Percentiles rank a stretch among this genome's conserved stretches.
These are phyloP conservation scores for Clarireedia hainanense DNA, from an alignment of 2,329 filamentous ascomycete species.

Conservation along the genomic window DNA sequence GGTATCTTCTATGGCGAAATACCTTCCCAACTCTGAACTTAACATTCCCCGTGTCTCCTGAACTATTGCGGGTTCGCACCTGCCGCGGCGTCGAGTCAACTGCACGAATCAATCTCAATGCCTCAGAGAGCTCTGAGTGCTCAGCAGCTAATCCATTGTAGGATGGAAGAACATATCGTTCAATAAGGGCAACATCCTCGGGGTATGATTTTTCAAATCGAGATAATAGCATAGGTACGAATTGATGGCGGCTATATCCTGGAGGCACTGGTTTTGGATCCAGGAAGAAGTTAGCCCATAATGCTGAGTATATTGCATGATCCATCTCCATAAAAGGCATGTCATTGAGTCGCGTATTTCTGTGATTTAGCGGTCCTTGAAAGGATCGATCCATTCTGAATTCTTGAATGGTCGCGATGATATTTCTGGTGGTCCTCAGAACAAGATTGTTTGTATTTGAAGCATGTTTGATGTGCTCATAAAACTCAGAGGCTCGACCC, in stretches of 20 bases:
- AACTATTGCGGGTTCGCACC: slow-evolving; percentile 27
- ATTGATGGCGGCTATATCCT: slow-evolving; percentile 22
- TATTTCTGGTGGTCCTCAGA: slow-evolving; percentile 71
- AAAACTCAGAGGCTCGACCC: slow-evolving; percentile 32
- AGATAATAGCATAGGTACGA: slow-evolving; percentile 30
- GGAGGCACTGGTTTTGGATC: slow-evolving; percentile 18
- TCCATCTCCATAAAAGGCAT: slow-evolving; percentile 30
- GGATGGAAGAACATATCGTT: slow-evolving; percentile 30
- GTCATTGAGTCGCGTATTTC: slow-evolving; percentile 24
- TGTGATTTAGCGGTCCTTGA: background rate
- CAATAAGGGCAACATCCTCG: slow-evolving; percentile 33
- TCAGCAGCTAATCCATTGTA: slow-evolving; percentile 27
- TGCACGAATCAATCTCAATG: slow-evolving; percentile 46
- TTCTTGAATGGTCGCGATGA: slow-evolving; percentile 62
- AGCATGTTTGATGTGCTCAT: slow-evolving; percentile 56
- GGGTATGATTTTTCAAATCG: slow-evolving; percentile 31
- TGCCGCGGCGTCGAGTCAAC: slow-evolving; percentile 48
- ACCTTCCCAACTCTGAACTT: slow-evolving; percentile 71
- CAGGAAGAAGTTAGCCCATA: slow-evolving; percentile 33
- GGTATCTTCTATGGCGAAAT: slow-evolving; percentile 74
- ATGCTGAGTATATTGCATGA: slow-evolving; percentile 32
- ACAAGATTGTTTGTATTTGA: slow-evolving; percentile 55
- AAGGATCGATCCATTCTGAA: slow-evolving; percentile 23
- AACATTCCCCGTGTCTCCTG: slow-evolving; percentile 34
- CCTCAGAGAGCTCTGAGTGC: slow-evolving; percentile 37